Evolutionary conservation across 2,329 filamentous ascomycete genomes (phyloP), one percentile per base, ranked within the genome.

Genomic region (Lasiodiplodia sp.): DNA sequence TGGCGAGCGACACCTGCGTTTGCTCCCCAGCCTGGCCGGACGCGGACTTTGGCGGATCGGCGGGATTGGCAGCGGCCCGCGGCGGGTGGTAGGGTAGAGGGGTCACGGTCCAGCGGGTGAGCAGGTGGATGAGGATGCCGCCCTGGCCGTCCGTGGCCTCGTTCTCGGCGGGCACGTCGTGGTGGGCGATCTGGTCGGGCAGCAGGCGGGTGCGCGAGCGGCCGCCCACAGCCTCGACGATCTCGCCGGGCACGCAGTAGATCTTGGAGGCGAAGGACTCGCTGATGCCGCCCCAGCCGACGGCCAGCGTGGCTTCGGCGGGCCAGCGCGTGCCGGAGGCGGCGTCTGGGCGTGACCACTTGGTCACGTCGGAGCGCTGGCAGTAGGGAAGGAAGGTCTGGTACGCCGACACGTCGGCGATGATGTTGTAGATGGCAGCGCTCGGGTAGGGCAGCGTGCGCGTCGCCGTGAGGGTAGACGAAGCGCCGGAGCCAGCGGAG

Each of bases 381-480:
- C 95, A 97, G 86, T 96, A 97, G 12, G 96, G 96, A n/a, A 99
- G 88, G 85, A 98, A 99, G 72, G 84, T 79, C 47, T 86, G 84
- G 87, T 99, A 99, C 71, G 88, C 89, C 79, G 93, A 88, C 72
- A 99, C 89, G 80, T 97, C 93, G 81, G 94, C 89, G 79, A 99
- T 94, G 67, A 97, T 87, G 72, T 86, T 85, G 87, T 96, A 99
- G 73, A 99, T 89, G 1, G 88, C 84, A 4, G 80, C 75, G 38
- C 89, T 84, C 0, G 89, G 82, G 84, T 96, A 96, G 16, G 92
- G 91, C 16, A 98, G 90, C 4, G 86, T 91, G 70, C 93, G 91
- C 23, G 86, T 85, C 12, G 93, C 94, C 64, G 87, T 88, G 68
- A 98, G 86, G 71, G 77, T 71, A 28, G 77, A 73, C 72, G 74